A percentile compares a stretch with the other conserved stretches of the same genome.
Evolutionary conservation across 2,329 filamentous ascomycete genomes (phyloP).

Genomic region (Dryadomyces quercus-mongolicae): DNA sequence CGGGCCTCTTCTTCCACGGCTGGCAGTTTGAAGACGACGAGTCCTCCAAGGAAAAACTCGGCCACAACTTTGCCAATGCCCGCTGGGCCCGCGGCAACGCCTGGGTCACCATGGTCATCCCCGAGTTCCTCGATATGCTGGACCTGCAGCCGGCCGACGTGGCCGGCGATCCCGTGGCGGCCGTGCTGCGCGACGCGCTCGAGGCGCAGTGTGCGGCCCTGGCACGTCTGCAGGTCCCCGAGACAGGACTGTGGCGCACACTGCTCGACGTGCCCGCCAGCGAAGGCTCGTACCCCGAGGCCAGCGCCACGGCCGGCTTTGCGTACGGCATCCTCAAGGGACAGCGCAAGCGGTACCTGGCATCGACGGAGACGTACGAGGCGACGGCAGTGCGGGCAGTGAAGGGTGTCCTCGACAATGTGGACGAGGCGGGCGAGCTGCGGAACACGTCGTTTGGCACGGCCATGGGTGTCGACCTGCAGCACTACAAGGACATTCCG

Average conservation of each 20-base stretch:
- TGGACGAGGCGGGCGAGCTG: constrained; percentile 57
- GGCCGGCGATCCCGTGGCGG: constrained; percentile 42
- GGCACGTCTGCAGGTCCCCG: constrained; percentile 39
- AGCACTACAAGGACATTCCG: constrained; percentile 68
- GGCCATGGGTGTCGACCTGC: constrained; percentile 58
- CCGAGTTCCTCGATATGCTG: constrained; percentile 66
- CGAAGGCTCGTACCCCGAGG: constrained; percentile 63
- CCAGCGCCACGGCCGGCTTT: constrained; percentile 69
- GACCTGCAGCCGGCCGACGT: constrained; percentile 35
- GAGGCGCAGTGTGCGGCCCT: constrained; percentile 59
- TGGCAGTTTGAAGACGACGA: constrained; percentile 49
- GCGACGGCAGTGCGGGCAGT: constrained; percentile 53
- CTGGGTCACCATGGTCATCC: constrained; percentile 76
- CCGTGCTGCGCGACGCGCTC: constrained; percentile 49
- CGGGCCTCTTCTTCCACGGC: constrained; percentile 69
- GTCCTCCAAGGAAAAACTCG: constrained; percentile 16
- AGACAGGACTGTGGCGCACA: constrained; percentile 60
- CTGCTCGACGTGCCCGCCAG: constrained; percentile 54
- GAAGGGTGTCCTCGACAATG: constrained; percentile 52
- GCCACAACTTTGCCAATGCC: constrained; percentile 48
- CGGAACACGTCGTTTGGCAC: constrained; percentile 68
- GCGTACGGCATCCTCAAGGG: constrained; percentile 71
- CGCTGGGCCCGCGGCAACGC: constrained; percentile 51
- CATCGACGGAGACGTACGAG: constrained; percentile 42
- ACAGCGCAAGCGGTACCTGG: constrained; percentile 56